Evolutionary conservation across 805 yeast species (phyloP).

Genomic region (Lipomyces chichibuensis): DNA sequence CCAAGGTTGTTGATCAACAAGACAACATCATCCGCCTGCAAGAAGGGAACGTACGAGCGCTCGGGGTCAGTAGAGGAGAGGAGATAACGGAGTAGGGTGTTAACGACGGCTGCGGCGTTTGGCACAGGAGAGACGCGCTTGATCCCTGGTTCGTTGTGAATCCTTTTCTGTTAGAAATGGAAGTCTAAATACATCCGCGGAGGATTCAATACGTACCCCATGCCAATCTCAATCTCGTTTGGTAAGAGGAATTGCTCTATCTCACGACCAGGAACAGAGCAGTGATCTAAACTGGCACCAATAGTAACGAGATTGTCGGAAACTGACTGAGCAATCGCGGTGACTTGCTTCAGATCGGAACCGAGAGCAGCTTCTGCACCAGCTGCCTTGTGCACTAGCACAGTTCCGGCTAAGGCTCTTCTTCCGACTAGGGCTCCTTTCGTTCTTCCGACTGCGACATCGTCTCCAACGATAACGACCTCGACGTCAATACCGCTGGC

Average conservation of each 20-base stretch:
- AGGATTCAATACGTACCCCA: too few species aligned
- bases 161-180: too few species aligned
- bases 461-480: too few species aligned
- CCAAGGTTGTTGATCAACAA: constrained; percentile 83
- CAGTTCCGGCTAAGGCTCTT: too few species aligned
- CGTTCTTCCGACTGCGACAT: too few species aligned
- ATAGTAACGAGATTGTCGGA: constrained; percentile 74
- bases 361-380: constrained; percentile 67
- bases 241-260: too few species aligned
- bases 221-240: constrained; percentile 86
- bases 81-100: constrained; percentile 61
- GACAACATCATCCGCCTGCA: constrained; percentile 62
- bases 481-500: too few species aligned
- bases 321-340: constrained; percentile 61
- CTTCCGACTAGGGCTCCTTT: too few species aligned
- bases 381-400: constrained; percentile 78
- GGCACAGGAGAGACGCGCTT: constrained; percentile 68
- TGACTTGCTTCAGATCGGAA: constrained; percentile 54
- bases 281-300: constrained; percentile 87
- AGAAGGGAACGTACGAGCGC: constrained; percentile 75
- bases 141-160: constrained; percentile 91
- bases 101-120: constrained; percentile 59
- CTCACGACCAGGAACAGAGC: constrained; percentile 79
- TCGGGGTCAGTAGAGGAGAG: constrained; percentile 68
- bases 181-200: too few species aligned